Evolutionary conservation across 176 grass and related monocot species (phyloP), one percentile per base, ranked within the genome.

Genomic region (Oryza longistaminata): DNA sequence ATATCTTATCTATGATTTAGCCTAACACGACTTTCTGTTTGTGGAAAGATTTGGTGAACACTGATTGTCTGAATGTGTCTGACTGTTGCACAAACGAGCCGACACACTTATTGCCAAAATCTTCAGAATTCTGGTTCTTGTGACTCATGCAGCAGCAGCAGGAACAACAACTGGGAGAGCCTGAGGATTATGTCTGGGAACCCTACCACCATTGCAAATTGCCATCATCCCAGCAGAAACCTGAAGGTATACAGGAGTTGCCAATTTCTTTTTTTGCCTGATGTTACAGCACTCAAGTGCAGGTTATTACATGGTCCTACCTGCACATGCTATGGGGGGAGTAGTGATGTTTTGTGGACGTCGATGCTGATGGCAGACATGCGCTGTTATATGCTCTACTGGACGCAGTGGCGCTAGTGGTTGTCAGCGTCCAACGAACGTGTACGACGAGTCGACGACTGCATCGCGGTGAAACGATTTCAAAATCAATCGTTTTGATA

Each of bases 231-330:
- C 52, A 55, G 15, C 52, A 55, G 52, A 21, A 55, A 14, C 52
- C 14, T 58, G 75, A 39, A 60, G 52, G 42, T 53, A 13, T 55
- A 13, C 35, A 29, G 10, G 78, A 9, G 33, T 33, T 44, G 66
- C 45, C 14, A 40, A 4, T 48, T 31, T 3, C 0, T 3, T 35
- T 61, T 90, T 86, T 71, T 78, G 33, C 74, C 10, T 87, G 79
- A 79, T 40, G 88, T 87, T 79, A 79, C 79, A 68, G 60, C 68
- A 69, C 46, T 75, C 73, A 29, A 78, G 45, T 78, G 79, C 73
- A 90, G 45, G 78, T 40, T 40, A 40, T n/a, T 82, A 12, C 73
- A 86, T 66, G 83, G 88, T 78, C 88, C 88, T 89, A 69, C 80
- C 53, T 53, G 67, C 70, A 86, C 78, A 90, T 90, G 88, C 17